These are phyloP conservation scores for Penicillium sp. DNA, from an alignment of 2,329 filamentous ascomycete species.

Conservation along the genomic window DNA sequence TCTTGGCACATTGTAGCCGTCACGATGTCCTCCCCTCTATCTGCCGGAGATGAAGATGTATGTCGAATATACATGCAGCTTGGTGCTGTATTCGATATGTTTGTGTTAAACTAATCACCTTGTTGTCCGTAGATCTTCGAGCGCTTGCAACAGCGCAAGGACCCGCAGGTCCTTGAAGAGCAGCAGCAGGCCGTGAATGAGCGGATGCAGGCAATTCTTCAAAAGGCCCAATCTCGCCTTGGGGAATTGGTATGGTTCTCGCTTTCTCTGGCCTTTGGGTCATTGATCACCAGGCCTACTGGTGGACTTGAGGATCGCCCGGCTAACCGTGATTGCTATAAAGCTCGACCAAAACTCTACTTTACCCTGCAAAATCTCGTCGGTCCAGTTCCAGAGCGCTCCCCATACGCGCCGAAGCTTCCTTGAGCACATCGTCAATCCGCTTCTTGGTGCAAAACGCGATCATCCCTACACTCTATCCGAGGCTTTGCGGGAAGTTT, in stretches of 20 bases:
- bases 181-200: conserved; percentile 61
- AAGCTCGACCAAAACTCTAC: conserved; percentile 80
- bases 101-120: neutral
- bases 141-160: conserved; percentile 50
- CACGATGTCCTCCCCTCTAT: conserved; percentile 46
- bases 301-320: conserved; percentile 8
- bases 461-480: conserved; percentile 72
- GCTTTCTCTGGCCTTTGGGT: conserved; percentile 1
- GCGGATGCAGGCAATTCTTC: conserved; percentile 57
- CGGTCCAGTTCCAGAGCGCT: conserved; percentile 79
- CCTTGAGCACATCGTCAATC: conserved; percentile 76
- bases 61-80: neutral
- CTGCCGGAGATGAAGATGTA: conserved; percentile 45
- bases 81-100: neutral
- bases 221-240: conserved; percentile 63
- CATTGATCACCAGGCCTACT: neutral
- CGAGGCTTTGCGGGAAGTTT: conserved; percentile 73
- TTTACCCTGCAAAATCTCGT: conserved; percentile 82
- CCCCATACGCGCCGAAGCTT: conserved; percentile 80
- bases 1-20: conserved; percentile 31
- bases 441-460: conserved; percentile 68
- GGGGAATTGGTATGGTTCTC: conserved; percentile 59
- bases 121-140: conserved; percentile 34
- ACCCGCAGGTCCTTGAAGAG: conserved; percentile 60
- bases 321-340: conserved; percentile 18